Evolutionary conservation across 495 filamentous ascomycete species (phyloP).

Genomic region (Collariella sp.): DNA sequence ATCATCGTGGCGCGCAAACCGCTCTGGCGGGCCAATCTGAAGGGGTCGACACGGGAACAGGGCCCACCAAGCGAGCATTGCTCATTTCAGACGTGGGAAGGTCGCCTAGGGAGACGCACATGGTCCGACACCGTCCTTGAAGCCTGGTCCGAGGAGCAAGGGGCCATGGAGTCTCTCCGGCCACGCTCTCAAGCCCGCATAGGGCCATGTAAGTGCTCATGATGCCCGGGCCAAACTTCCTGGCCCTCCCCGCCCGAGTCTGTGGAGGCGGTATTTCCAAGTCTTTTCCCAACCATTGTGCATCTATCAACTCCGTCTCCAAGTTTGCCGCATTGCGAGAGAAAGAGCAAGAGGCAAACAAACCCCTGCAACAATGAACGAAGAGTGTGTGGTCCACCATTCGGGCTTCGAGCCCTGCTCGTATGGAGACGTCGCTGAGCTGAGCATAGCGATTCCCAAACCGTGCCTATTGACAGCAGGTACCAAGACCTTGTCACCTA

Average conservation of each 20-base stretch:
- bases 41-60: conserved; percentile 15
- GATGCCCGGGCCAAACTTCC: conserved; percentile 16
- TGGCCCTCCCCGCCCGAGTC: not conserved
- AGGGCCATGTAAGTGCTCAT: conserved; percentile 20
- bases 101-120: conserved; percentile 21
- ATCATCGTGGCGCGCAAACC: conserved; percentile 30
- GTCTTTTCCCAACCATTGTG: conserved; percentile 4
- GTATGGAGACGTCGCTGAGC: conserved; percentile 15
- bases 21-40: conserved; percentile 26
- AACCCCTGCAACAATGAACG: conserved; percentile 18
- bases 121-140: conserved; percentile 18
- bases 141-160: conserved; percentile 18
- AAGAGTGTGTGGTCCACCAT: conserved; percentile 19
- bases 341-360: not conserved
- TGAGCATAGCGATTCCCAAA: conserved; percentile 28
- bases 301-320: not conserved
- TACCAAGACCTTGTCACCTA: conserved; percentile 56
- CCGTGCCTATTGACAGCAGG: conserved; percentile 46
- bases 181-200: conserved; percentile 18
- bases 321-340: conserved; percentile 5
- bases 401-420: not conserved
- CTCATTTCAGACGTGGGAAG: conserved; percentile 26
- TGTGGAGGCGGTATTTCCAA: not conserved
- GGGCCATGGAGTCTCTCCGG: conserved; percentile 20
- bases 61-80: conserved; percentile 26